Evolutionary conservation across 257 asterid genomes (phyloP).

Genomic region (Ocimum tenuiflorum): DNA sequence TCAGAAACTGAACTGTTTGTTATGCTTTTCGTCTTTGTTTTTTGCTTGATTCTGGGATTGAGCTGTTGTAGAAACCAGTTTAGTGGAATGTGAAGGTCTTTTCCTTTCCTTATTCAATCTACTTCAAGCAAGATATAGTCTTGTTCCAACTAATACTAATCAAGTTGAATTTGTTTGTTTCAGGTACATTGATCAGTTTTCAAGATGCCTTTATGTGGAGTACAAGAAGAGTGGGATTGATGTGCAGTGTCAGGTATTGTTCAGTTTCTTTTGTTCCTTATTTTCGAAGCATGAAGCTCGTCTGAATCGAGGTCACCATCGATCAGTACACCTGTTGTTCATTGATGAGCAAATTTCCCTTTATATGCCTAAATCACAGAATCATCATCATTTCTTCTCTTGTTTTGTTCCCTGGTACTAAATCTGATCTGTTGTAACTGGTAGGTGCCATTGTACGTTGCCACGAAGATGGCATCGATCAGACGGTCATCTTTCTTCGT

Average conservation of each 20-base stretch:
- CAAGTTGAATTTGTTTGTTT: slow-evolving; percentile 1
- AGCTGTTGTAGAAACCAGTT: too few species aligned
- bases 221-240: slow-evolving; percentile 93
- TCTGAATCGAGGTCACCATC: not conserved
- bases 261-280: not conserved
- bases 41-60: too few species aligned
- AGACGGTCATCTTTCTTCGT: slow-evolving; percentile 80
- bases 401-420: too few species aligned
- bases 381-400: too few species aligned
- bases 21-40: too few species aligned
- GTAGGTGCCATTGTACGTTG: slow-evolving; percentile 89
- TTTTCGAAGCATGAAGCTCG: not conserved
- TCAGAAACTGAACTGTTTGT: too few species aligned
- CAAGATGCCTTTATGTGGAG: slow-evolving; percentile 91
- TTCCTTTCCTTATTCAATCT: not conserved
- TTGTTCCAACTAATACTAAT: not conserved
- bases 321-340: not conserved
- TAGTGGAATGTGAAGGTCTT: too few species aligned
- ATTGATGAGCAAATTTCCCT: not conserved
- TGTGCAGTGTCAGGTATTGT: slow-evolving; percentile 93
- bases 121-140: not conserved
- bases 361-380: not conserved
- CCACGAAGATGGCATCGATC: slow-evolving; percentile 96
- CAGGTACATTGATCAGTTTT: slow-evolving; percentile 88
- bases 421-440: not conserved